phyloP scores from a whole-genome alignment of 2,329 filamentous ascomycete species.

The Cryphonectria radicalis region DNA sequence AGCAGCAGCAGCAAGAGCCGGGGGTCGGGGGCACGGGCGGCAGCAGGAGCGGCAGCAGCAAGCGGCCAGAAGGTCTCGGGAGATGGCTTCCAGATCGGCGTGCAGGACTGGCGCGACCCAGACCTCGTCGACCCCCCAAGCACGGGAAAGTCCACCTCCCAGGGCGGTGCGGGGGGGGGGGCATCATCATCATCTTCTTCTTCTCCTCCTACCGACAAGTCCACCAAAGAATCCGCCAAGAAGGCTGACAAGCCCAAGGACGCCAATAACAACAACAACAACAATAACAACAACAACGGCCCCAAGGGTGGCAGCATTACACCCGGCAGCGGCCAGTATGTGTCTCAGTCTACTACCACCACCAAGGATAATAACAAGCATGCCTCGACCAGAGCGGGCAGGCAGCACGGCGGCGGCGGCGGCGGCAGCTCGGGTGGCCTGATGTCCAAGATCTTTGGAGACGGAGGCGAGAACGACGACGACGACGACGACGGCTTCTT shows the following conservation, averaged over 20 bases:
- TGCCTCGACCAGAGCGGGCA: constrained; percentile 30
- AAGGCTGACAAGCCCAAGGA: constrained; percentile 31
- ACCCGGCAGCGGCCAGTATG: constrained; percentile 75
- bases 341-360: constrained; percentile 40
- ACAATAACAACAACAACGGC: constrained; percentile 34
- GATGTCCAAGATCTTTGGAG: constrained; percentile 56
- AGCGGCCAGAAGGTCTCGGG: constrained; percentile 35
- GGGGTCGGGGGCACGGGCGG: too few species aligned
- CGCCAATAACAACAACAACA: constrained; percentile 26
- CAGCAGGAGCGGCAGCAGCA: constrained; percentile 19
- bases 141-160: constrained; percentile 27
- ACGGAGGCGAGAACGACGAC: constrained; percentile 45
- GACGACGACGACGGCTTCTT: constrained; percentile 39
- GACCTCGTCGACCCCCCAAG: constrained; percentile 61
- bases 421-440: constrained; percentile 38
- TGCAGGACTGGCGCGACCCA: constrained; percentile 85
- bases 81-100: constrained; percentile 79
- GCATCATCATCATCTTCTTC: not conserved
- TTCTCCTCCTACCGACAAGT: constrained; percentile 26
- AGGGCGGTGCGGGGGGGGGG: constrained; percentile 19
- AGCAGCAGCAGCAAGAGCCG: constrained; percentile 31
- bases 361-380: constrained; percentile 35
- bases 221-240: constrained; percentile 34
- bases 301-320: constrained; percentile 70
- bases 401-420: constrained; percentile 33